Conservation (phyloP, 805 yeast species). For the Barnettozyma wickerhamii region DNA sequence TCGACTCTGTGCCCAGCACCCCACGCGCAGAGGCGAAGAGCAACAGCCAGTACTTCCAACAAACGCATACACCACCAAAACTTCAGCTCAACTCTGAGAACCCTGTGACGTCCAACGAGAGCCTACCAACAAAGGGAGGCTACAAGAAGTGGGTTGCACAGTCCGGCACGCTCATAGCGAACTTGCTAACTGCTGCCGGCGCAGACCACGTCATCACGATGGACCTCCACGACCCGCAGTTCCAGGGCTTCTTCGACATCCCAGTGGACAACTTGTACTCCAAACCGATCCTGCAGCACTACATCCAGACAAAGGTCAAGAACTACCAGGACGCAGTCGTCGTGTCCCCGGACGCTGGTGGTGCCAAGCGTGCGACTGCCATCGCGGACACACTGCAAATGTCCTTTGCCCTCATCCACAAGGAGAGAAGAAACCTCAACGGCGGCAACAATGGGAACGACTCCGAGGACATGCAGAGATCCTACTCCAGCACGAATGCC, state of each 20-base stretch:
- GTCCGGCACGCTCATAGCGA: constrained; percentile 88
- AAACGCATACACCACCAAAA: constrained; percentile 11
- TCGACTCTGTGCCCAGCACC: constrained; percentile 48
- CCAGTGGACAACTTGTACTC: constrained; percentile 94
- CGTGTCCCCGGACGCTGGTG: constrained; percentile 98
- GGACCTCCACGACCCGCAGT: constrained; percentile 98
- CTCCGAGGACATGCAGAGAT: constrained; percentile 21
- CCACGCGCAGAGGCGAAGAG: constrained; percentile 2
- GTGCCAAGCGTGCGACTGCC: constrained; percentile 95
- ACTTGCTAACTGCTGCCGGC: constrained; percentile 84
- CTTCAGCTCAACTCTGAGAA: constrained; percentile 28
- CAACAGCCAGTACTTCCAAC: constrained; percentile 7
- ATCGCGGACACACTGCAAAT: constrained; percentile 87
- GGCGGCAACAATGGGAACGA: constrained; percentile 10
- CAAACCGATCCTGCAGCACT: constrained; percentile 81
- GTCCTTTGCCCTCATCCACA: constrained; percentile 92
- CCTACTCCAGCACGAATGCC: constrained; percentile 5
- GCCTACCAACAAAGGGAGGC: constrained; percentile 44
- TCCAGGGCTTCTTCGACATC: constrained; percentile 94
- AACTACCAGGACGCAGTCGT: constrained; percentile 78
- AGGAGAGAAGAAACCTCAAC: constrained; percentile 62
- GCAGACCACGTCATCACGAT: constrained; percentile 95
- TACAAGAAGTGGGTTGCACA: constrained; percentile 96
- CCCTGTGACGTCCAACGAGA: constrained; percentile 25
- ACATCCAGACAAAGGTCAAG: constrained; percentile 75